A percentile compares a stretch with the other conserved stretches of the same genome.
phyloP scores from a whole-genome alignment of 1,139 yeast genomes.

The Scheffersomyces segobiensis region DNA sequence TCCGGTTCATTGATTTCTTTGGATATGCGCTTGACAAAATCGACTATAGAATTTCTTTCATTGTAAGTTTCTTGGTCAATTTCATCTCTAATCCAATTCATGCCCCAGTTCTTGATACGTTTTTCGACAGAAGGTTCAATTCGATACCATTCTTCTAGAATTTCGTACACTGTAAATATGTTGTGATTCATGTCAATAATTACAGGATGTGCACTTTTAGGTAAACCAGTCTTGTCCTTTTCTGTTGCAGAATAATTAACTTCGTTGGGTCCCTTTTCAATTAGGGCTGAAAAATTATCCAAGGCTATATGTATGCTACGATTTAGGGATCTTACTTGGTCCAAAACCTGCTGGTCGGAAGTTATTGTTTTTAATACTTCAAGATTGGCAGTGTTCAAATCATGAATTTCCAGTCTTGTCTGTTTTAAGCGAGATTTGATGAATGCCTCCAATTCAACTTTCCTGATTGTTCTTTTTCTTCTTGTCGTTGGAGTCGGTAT shows the following conservation, averaged over 20 bases:
- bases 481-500: slow-evolving; percentile 1
- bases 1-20: slow-evolving; percentile 12
- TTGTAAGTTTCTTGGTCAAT: slow-evolving; percentile 15
- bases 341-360: background rate
- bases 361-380: background rate
- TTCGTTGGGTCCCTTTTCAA: background rate
- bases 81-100: slow-evolving; percentile 16
- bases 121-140: slow-evolving; percentile 11
- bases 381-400: background rate
- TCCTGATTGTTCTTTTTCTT: slow-evolving; percentile 1
- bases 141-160: slow-evolving; percentile 17
- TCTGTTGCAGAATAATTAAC: background rate
- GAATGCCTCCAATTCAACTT: slow-evolving; percentile 3
- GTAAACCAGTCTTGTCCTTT: background rate
- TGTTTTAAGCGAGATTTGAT: slow-evolving; percentile 7
- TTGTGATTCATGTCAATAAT: slow-evolving; percentile 17
- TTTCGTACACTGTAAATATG: slow-evolving; percentile 14
- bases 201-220: slow-evolving; percentile 8
- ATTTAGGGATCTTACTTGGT: background rate
- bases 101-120: slow-evolving; percentile 15
- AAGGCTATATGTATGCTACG: slow-evolving; percentile 5
- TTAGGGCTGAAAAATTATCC: background rate
- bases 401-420: background rate
- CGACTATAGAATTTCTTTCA: slow-evolving; percentile 13
- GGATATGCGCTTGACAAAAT: slow-evolving; percentile 12